These are phyloP conservation scores for Pseudocercospora macadamiae DNA, from an alignment of 2,329 filamentous ascomycete species.

Conservation along the genomic window DNA sequence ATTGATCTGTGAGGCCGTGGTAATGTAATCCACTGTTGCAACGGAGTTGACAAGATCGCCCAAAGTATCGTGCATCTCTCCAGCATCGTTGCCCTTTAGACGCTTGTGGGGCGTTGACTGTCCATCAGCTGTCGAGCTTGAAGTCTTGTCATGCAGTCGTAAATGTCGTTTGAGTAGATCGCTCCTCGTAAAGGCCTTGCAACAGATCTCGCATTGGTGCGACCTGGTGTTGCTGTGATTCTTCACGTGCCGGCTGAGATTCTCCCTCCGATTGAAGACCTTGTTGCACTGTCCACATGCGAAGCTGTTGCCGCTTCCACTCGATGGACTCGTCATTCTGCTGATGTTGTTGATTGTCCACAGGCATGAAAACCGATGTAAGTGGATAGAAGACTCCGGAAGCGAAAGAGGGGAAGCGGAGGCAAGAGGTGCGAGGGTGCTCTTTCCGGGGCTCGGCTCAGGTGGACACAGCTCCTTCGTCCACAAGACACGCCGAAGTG, in stretches of 20 bases:
- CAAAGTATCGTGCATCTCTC: too few relatives aligned
- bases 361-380: background rate
- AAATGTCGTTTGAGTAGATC: conserved; percentile 5
- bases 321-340: background rate
- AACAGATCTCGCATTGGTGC: background rate
- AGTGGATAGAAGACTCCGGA: too few relatives aligned
- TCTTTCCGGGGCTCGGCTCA: too few relatives aligned
- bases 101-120: background rate
- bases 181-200: background rate
- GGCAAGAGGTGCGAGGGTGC: too few relatives aligned
- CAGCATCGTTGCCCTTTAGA: background rate
- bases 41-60: too few relatives aligned
- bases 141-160: background rate
- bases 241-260: background rate
- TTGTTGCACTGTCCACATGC: background rate
- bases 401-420: too few relatives aligned
- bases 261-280: background rate
- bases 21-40: too few relatives aligned
- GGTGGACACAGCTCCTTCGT: too few relatives aligned
- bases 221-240: background rate
- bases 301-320: background rate
- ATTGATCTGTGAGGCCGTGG: too few relatives aligned
- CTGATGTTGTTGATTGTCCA: background rate
- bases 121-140: too few relatives aligned
- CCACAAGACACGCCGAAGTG: background rate